Base-by-base conservation (phyloP, 352 stramenopile species). In the Pythium biforme region DNA sequence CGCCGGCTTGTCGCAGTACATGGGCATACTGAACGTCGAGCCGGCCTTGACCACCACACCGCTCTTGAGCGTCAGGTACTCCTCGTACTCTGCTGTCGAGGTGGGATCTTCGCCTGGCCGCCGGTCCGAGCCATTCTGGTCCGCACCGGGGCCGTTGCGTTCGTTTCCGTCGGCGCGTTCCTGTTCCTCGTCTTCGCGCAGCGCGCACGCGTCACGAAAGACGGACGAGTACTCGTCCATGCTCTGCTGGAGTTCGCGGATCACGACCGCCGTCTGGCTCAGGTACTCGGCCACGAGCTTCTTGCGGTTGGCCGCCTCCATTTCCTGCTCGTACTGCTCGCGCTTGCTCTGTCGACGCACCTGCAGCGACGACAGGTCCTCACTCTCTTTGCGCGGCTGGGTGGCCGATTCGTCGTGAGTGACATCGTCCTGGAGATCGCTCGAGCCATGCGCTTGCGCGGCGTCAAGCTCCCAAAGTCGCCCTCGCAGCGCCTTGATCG, bases 41-140 rank as follows among this genome's bases (percentile, higher is more conserved):
- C 85, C 85, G 45, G 85, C 85, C 59, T 94, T 94, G 49, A 94
- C 80, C 48, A 90, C 76, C 1, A 92, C 85, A 5, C 85, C 83
- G 22, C 83, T 92, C 9, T 80, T 87, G 66, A 94, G 77, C 4
- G 86, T 79, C 3, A 91, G 58, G 51, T 70, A 88, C 57, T 90
- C 81, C 58, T 94, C 79, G 58, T 82, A 87, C 53, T 79, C 73
- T 4, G 55, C 27, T 7, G 15, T 50, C 26, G 4, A 12, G 31
- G 5, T 27, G 10, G 39, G 20, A 4, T 34, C 29, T 15, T 37
- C 31, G 31, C 10, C 14, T 12, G 31, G 3, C 1, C n/a, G n/a
- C n/a, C 39, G 39, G 7, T 51, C 22, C 22, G 23, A 17, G 20
- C 11, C 45, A 33, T 31, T 31, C 1, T 9, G 10, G 37, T 53